Evolutionary conservation across 148 eudicot species (phyloP), one percentile per base, ranked within the genome.

Genomic region (Rhododendron mucronatum): DNA sequence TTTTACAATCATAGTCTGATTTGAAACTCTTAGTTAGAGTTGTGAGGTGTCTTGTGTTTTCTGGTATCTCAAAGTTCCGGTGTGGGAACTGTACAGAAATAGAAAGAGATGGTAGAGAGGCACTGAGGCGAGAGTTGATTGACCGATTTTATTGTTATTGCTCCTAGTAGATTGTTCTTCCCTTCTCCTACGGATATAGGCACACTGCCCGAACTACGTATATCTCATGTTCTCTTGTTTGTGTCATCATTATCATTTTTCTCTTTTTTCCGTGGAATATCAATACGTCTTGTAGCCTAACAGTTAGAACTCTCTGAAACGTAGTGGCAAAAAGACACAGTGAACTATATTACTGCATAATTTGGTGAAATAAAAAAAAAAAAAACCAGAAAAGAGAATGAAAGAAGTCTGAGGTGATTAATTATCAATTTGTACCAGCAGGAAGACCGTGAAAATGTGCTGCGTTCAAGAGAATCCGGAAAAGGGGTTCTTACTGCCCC

Each of bases 401-500:
- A 20, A 21, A 50, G 37, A 76, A 74, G 35, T 35, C 37, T 80
- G 47, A 47, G 39, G 16, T 79, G 55, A 35, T 47, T 37, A 57
- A n/a, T 26, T 84, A 26, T n/a, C 71, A 47, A 21, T 44, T 78
- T 88, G 59, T 83, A 55, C 86, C 79, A 48, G 86, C 90, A 97
- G 99, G 99, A 97, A 92, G 99, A 97, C 84, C 96, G 96, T 83
- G 98, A 95, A 86, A 97, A 97, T 90, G 94, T 97, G 78, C 87
- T 95, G 92, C 98, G 99, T 59, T 98, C 99, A 83, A 93, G 99
- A 85, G 96, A 83, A 87, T 93, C 97, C 30, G 99, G 96, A 86
- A 97, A 95, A 86, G 99, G 98, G 39, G 99, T 97, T 82, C 94
- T 97, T 50, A 97, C 99, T 63, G 98, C 99, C 74, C 99, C 99